phyloP scores from a whole-genome alignment of 1,284 basidiomycete species.

The Sanghuangporus weigelae region DNA sequence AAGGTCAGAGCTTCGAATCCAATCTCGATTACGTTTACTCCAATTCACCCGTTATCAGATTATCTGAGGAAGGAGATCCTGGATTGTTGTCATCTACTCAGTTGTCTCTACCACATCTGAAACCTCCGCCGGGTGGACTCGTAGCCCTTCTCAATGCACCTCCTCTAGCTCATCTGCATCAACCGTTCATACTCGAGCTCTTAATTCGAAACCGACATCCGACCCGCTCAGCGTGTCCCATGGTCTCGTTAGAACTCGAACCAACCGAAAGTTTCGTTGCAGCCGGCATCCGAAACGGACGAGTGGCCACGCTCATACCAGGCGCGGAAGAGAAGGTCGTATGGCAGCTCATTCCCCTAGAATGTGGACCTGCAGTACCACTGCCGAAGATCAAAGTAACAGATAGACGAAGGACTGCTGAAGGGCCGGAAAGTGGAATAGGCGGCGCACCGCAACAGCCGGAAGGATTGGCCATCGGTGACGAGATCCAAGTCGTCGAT shows the following conservation, averaged over 20 bases:
- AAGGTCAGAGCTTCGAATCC: conserved; percentile 39
- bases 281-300: conserved; percentile 60
- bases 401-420: conserved; percentile 40
- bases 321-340: conserved; percentile 56
- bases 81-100: conserved; percentile 43
- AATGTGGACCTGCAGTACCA: conserved; percentile 55
- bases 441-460: conserved; percentile 1
- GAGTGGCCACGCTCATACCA: conserved; percentile 63
- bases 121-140: conserved; percentile 51
- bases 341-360: conserved; percentile 66
- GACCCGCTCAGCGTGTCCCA: conserved; percentile 57
- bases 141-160: conserved; percentile 62
- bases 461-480: conserved; percentile 34
- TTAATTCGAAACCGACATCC: conserved; percentile 62
- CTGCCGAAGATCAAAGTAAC: conserved; percentile 55
- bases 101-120: conserved; percentile 52
- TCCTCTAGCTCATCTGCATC: conserved; percentile 54
- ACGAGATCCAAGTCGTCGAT: conserved; percentile 49
- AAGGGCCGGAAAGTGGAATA: conserved; percentile 10
- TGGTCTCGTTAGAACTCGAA: conserved; percentile 64
- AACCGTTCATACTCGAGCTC: conserved; percentile 48
- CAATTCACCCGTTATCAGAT: conserved; percentile 28
- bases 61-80: conserved; percentile 36
- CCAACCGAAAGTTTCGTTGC: conserved; percentile 55
- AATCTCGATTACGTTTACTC: not conserved